Base-by-base conservation (phyloP, 1,284 basidiomycete genomes). In the Apiotrichum laibachii region DNA sequence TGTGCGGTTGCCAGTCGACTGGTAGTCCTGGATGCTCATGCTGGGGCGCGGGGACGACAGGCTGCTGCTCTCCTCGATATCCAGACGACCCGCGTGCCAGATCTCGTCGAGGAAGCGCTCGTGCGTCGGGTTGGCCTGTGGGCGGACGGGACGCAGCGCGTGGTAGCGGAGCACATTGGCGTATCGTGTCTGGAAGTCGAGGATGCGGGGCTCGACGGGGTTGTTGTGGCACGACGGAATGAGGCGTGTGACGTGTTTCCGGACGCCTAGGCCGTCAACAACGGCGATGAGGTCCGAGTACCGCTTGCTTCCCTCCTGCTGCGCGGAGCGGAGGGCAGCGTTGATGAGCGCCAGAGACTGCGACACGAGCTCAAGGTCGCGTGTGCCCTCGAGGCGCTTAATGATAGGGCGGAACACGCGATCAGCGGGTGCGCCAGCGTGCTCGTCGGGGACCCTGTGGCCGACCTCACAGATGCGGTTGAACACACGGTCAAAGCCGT, bases 311-410 rank as follows among this genome's bases (percentile, higher is more conserved):
- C 63, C 61, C 22, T 73, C 69, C 47, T 72, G 70, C 45, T 73
- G 63, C 4, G 69, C 75, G 3, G 70, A 71, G 19, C 72, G 63
- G 10, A 75, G 62, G 18, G 65, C 70, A 2, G 91, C 90, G 73
- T 96, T 95, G 71, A 97, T 89, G 63, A 94, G 79, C 81, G 90
- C 92, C 82, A 94, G 86, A 67, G 89, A 92, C 72, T 91, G 85
- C 61, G 90, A 82, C 9, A 88, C 88, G 82, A 92, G 88, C 22
- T 87, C 88, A 5, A 89, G 88, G 72, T 94, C 91, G 19, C 87
- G 86, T 53, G 71, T 70, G 8, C 87, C 89, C 54, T 88, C 88
- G 37, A 94, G 73, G 4, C 90, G 82, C 68, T 82, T 86, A 19
- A 93, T 86, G 18, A 94, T 87, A 3, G 71, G 60, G 40, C 67